Base-by-base conservation (phyloP, 352 stramenopile genomes). In the Phytopythium ostracodes region DNA sequence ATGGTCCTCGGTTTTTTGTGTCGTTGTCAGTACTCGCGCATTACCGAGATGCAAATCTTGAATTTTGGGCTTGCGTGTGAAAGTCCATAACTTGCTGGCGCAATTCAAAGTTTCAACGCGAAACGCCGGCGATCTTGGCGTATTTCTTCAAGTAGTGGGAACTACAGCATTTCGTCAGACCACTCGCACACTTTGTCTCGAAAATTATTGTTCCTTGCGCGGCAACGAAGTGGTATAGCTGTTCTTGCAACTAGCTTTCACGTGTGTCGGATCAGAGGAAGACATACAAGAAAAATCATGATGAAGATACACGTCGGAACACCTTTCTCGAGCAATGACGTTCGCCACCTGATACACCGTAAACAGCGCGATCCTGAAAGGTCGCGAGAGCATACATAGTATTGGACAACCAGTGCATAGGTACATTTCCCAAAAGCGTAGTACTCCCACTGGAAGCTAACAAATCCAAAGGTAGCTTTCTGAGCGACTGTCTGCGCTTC, bases 301-400 rank as follows among this genome's bases (percentile, higher is more conserved):
- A 38, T 25, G 24, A 56, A 56, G 50, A 56, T 56, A 27, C 50
- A 56, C 29, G 29, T 42, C 50, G 50, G 50, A 56, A 56, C n/a
- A n/a, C n/a, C n/a, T n/a, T n/a, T n/a, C n/a, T n/a, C n/a, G 29
- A 56, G 18, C 17, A 17, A 25, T 15, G 42, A 25, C 18, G 4
- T 1, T 24, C 10, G 18, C n/a, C 10, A 25, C n/a, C 42, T 47
- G 42, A 25, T 47, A 47, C 40, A n/a, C n/a, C n/a, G 18, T 47
- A n/a, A 20, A 43, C 38, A n/a, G 12, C 38, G 38, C 38, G 42
- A 47, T 47, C 42, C 42, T 47, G 20, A 47, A 47, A 11, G 42
- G 42, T 47, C 42, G 42, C 20, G 18, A 46, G 40, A 46, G 2
- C 20, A n/a, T n/a, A n/a, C n/a, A n/a, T 17, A 46, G 40, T 17